Conservation (phyloP, 441 rosid genomes). For the Populus hybrid region DNA sequence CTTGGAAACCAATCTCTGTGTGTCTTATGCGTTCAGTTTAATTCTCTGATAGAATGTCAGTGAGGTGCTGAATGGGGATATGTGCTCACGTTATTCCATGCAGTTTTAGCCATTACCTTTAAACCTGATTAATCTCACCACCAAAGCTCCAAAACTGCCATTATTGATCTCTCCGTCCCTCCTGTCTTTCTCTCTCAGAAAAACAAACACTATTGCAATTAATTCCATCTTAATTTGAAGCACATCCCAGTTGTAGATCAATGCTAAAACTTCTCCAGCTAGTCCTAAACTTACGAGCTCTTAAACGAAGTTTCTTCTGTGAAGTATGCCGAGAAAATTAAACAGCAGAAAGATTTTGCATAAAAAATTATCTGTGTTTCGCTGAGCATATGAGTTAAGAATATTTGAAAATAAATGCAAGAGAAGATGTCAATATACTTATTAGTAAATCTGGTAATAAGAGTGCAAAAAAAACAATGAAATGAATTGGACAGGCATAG, state of each 20-base stretch:
- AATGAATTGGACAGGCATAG: neutral
- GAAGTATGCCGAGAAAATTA: neutral
- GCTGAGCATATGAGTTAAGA: neutral
- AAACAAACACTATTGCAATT: neutral
- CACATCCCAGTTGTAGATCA: neutral
- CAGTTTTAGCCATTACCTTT: constrained; percentile 15
- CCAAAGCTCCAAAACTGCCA: neutral
- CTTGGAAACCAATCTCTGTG: constrained; percentile 26
- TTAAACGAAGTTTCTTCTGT: neutral
- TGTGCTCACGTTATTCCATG: constrained; percentile 41
- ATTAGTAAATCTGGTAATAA: neutral
- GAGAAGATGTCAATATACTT: neutral
- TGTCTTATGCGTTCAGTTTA: constrained; percentile 28
- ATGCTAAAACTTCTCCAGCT: neutral
- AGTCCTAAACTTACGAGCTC: neutral
- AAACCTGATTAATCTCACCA: constrained; percentile 6
- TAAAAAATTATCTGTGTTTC: neutral
- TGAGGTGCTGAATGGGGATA: constrained; percentile 51
- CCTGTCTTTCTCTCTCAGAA: neutral
- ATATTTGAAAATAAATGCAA: neutral
- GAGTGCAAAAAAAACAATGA: neutral
- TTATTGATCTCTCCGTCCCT: neutral
- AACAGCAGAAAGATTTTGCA: neutral
- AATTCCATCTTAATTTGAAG: neutral
- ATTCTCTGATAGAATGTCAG: constrained; percentile 60